Evolutionary conservation across 768 basidiomycete genomes (phyloP).

Genomic region (Suillus americanus): DNA sequence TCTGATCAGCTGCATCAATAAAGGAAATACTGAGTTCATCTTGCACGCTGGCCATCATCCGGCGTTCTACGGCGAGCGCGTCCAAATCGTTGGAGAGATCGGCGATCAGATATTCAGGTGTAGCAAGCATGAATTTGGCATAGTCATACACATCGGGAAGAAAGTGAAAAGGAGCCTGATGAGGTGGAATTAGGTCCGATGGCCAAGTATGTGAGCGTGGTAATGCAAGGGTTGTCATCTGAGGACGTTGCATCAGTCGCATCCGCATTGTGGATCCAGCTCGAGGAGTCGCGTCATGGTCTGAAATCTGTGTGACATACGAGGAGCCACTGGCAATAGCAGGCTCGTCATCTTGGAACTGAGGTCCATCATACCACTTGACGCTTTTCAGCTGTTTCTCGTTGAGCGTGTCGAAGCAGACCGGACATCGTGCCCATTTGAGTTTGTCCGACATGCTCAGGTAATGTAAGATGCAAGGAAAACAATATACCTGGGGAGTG

Average conservation of each 20-base stretch:
- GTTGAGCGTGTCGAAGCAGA: conserved; percentile 93
- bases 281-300: conserved; percentile 41
- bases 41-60: conserved; percentile 57
- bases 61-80: conserved; percentile 70
- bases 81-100: conserved; percentile 74
- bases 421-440: conserved; percentile 92
- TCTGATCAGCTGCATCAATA: conserved; percentile 74
- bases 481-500: conserved; percentile 78
- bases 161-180: conserved; percentile 95
- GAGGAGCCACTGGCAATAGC: conserved; percentile 40
- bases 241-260: conserved; percentile 90
- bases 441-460: conserved; percentile 75
- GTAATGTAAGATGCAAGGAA: conserved; percentile 91
- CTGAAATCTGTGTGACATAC: conserved; percentile 39
- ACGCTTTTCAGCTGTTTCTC: conserved; percentile 90
- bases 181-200: conserved; percentile 86
- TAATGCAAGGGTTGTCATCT: conserved; percentile 91
- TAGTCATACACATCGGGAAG: conserved; percentile 86
- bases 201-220: conserved; percentile 94
- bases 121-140: conserved; percentile 95
- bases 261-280: conserved; percentile 69
- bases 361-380: conserved; percentile 76
- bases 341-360: conserved; percentile 30
- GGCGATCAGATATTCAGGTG: conserved; percentile 76
- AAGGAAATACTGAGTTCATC: conserved; percentile 81